These are phyloP conservation scores for Aspergillus intermedius DNA, from an alignment of 2,329 filamentous ascomycete genomes.

Conservation along the genomic window DNA sequence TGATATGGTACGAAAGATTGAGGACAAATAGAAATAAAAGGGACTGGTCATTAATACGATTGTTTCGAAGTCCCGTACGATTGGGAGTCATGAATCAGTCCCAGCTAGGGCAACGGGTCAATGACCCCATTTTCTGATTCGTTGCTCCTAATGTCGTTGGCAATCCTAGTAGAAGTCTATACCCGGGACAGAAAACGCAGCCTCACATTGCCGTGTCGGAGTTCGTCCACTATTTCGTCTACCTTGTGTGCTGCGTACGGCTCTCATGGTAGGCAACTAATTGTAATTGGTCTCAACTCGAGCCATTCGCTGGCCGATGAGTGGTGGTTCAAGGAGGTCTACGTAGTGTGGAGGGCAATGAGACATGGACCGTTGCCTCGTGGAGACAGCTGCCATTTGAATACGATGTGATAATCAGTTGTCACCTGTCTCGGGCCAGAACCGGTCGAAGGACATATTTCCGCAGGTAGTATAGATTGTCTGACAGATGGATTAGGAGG, in stretches of 20 bases:
- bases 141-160: no score
- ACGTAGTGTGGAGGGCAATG: no score
- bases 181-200: no score
- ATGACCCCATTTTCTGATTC: not conserved
- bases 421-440: not conserved
- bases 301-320: not conserved
- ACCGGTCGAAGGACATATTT: not conserved
- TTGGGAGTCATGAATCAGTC: not conserved
- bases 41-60: not conserved
- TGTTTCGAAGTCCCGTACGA: not conserved
- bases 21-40: not conserved
- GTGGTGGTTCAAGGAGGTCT: no score
- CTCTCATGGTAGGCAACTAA: no score
- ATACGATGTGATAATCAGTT: not conserved
- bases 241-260: no score
- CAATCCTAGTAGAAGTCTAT: no score
- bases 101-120: not conserved
- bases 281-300: not conserved
- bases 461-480: not conserved
- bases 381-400: not conserved
- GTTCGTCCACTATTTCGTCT: no score
- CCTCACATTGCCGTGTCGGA: no score
- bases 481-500: not conserved
- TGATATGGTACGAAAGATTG: not conserved
- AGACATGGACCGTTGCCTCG: not conserved